Evolutionary conservation across 345 rosid genomes (phyloP).

Genomic region (Syzygium aqueum): DNA sequence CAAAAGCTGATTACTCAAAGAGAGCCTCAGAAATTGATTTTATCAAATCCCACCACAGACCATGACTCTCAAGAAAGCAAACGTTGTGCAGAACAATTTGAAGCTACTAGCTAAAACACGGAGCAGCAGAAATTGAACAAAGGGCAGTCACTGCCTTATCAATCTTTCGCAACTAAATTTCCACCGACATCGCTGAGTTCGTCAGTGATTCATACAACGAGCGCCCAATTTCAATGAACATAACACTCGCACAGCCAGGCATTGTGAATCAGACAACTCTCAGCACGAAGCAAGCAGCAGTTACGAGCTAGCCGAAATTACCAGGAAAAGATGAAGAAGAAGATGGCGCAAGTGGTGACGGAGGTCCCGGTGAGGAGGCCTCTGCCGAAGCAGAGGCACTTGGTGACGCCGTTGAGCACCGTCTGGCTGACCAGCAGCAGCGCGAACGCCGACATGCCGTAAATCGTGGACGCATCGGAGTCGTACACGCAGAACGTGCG

Average conservation of each 20-base stretch:
- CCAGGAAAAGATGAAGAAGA: slow-evolving; percentile 91
- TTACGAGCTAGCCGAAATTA: slow-evolving; percentile 1
- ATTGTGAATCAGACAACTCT: background rate
- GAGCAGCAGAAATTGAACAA: background rate
- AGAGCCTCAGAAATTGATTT: background rate
- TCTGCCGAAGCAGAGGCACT: slow-evolving; percentile 82
- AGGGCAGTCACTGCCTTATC: background rate
- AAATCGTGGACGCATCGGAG: slow-evolving; percentile 74
- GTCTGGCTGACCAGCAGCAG: slow-evolving; percentile 62
- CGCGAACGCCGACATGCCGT: slow-evolving; percentile 76
- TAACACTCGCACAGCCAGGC: background rate
- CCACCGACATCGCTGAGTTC: background rate
- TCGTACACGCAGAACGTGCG: slow-evolving; percentile 56
- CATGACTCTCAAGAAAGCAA: background rate
- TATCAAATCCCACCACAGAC: background rate
- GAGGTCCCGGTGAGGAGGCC: slow-evolving; percentile 65
- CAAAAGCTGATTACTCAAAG: background rate
- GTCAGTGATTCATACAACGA: background rate
- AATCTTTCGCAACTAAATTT: background rate
- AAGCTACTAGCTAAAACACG: background rate
- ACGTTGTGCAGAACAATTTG: background rate
- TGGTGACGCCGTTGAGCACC: slow-evolving; percentile 64
- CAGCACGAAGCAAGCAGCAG: background rate
- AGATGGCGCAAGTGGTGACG: slow-evolving; percentile 44
- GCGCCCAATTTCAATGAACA: background rate